Evolutionary conservation across 192 early-diverging fungal species (phyloP), one percentile per base, ranked within the genome.

Genomic region (Coemansia sp.): DNA sequence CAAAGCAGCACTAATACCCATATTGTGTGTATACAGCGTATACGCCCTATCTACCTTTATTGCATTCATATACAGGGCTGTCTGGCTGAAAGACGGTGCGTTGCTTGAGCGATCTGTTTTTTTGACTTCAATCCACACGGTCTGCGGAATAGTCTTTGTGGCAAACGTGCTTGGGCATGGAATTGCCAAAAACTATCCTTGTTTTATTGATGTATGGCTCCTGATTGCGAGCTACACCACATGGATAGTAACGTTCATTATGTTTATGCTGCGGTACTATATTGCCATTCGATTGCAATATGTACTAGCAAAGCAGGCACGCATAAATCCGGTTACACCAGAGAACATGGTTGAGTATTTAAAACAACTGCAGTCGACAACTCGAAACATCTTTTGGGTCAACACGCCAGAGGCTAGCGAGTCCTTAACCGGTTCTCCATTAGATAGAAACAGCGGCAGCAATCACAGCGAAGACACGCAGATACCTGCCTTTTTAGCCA

Each of bases 181-280:
- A 11, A 60, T 71, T 29, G 7, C 56, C 7, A 8, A 25, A 45
- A 77, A 72, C 59, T 77, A 68, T 36, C 75, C 75, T 0, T 77
- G 75, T 50, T 68, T 65, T 63, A 56, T 77, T 16, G 75, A 77
- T 16, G 10, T 71, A 2, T 77, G 75, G 75, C 33, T 77, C 14
- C 8, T 48, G 28, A 61, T 51, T 7, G 11, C 25, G 22, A 57
- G 66, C 56, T 72, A 71, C 17, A 31, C 60, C 3, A 64, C 58
- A 38, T 77, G 75, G 75, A 42, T 54, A 1, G 11, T 57, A 4
- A 49, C 55, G 12, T 71, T 68, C 36, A 18, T 71, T 7, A 30
- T 77, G 16, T 77, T 52, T 54, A 71, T 77, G 69, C 7, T 63
- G 14, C 75, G 69, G 8, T 68, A 68, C 61, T 77, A 71, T 16